Evolutionary conservation across 345 rosid species (phyloP), one percentile per base, ranked within the genome.

Genomic region (Gossypium sturtianum): DNA sequence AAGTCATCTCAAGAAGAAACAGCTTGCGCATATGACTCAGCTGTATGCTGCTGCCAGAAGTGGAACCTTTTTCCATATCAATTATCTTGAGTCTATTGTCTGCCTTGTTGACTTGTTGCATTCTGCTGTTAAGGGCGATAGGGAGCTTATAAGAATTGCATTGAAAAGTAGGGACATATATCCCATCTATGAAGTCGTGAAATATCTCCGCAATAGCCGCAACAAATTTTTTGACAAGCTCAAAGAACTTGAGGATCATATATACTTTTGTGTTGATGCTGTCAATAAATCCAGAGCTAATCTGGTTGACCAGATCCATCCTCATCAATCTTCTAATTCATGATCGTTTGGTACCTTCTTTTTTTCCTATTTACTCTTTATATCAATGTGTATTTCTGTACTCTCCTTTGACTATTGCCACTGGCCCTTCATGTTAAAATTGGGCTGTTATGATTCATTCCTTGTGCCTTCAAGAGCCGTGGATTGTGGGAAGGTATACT

Each of bases 21-120:
- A 88, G 83, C 76, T 74, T 51, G 83, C 83, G 59, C 83, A 79
- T 76, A 80, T 78, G 13, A 81, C 85, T 73, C 92, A 92, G 80
- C 97, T 92, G 64, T 83, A 86, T 72, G 91, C 87, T 72, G 97
- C 97, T 57, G 58, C 89, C 60, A 87, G 60, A 56, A 56, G 62
- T 68, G 90, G 88, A 19, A 83, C 89, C 29, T 89, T 22, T 75
- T 87, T 83, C 69, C 84, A 90, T 49, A 82, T 82, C 78, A 75
- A 80, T 22, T 74, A 85, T 76, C 87, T 92, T 20, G 85, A 82
- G 70, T 88, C 91, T 56, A 83, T 90, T 38, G 88, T 83, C 67
- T 72, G 90, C 47, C 89, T 90, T 70, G 93, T 88, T 66, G 74
- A 85, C 34, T 82, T 82, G 65, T 73, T 90, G 65, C 77, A 84